Evolutionary conservation across 805 yeast species (phyloP).

Genomic region (Ogataea degrootiae): DNA sequence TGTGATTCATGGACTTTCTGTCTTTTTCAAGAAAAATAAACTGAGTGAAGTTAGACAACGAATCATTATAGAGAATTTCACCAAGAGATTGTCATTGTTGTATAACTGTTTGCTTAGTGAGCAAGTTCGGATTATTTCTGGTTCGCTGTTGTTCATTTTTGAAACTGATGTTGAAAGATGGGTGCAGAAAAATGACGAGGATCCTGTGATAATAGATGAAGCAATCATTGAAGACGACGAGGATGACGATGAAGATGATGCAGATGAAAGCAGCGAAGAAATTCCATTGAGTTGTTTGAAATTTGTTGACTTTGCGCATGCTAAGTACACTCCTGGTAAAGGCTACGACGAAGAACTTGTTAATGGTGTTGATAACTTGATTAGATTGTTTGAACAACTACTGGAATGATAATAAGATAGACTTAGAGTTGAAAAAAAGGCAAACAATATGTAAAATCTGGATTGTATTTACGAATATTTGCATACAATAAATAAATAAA

Average conservation of each 20-base stretch:
- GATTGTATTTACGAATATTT: background rate
- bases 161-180: slow-evolving; percentile 64
- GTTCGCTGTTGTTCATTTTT: slow-evolving; percentile 67
- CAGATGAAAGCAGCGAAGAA: slow-evolving; percentile 18
- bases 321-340: slow-evolving; percentile 53
- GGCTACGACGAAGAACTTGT: slow-evolving; percentile 72
- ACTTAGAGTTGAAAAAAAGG: no score
- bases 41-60: slow-evolving; percentile 30
- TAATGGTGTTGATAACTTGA: slow-evolving; percentile 62
- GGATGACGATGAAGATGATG: slow-evolving; percentile 22
- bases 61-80: slow-evolving; percentile 41
- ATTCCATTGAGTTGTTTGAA: slow-evolving; percentile 51
- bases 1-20: slow-evolving; percentile 39
- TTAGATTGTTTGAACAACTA: slow-evolving; percentile 35
- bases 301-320: slow-evolving; percentile 89
- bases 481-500: background rate
- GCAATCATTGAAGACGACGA: slow-evolving; percentile 33
- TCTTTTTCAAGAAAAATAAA: slow-evolving; percentile 38
- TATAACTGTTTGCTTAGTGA: slow-evolving; percentile 58
- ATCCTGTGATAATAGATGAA: slow-evolving; percentile 27
- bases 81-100: slow-evolving; percentile 58
- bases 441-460: background rate
- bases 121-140: slow-evolving; percentile 64
- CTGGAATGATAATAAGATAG: background rate
- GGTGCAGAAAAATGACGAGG: slow-evolving; percentile 38